Evolutionary conservation across 306 rosid genomes (phyloP), one percentile per base, ranked within the genome.

Genomic region (Medicago ruthenica): DNA sequence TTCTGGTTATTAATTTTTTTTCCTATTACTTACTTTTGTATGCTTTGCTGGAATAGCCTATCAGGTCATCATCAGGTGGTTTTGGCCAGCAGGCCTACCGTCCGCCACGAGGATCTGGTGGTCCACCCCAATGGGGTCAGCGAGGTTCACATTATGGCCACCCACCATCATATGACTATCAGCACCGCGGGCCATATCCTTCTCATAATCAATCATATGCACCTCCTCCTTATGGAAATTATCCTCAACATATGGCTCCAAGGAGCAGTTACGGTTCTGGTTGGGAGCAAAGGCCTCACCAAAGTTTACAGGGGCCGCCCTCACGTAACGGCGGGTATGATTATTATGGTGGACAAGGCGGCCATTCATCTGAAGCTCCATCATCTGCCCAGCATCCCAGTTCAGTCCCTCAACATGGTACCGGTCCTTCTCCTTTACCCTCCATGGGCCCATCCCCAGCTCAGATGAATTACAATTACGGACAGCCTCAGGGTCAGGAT

Each of bases 221-320:
- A 15, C 85, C 83, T 76, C 62, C 92, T 60, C 58, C 82, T 1
- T 94, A 79, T 83, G 97, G 97, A 61, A 76, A 76, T 79, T 92
- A 94, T 84, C 88, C 86, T 79, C 96, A 87, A 80, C 96, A 87
- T 70, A 87, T 92, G 88, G 87, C 92, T 59, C 93, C 96, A 40
- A 86, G 99, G 81, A 65, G 93, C 69, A 77, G 86, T 67, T 92
- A 42, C 53, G 85, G 86, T 77, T 82, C 93, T 68, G 97, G 98
- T 76, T 96, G 99, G 99, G 99, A 90, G 78, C 97, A 92, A 79
- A 90, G 99, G 84, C 93, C 95, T 59, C 93, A 92, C 61, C 86
- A 87, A 27, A 67, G 79, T 77, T 74, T 87, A 86, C 98, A 91
- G 76, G 98, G 96, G 34, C 89, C 85, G 67, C 86, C 92, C 36